Percentiles rank a stretch among this genome's conserved stretches.
Conservation (phyloP, 164 flowering plant species). For the Taxillus chinensis region DNA sequence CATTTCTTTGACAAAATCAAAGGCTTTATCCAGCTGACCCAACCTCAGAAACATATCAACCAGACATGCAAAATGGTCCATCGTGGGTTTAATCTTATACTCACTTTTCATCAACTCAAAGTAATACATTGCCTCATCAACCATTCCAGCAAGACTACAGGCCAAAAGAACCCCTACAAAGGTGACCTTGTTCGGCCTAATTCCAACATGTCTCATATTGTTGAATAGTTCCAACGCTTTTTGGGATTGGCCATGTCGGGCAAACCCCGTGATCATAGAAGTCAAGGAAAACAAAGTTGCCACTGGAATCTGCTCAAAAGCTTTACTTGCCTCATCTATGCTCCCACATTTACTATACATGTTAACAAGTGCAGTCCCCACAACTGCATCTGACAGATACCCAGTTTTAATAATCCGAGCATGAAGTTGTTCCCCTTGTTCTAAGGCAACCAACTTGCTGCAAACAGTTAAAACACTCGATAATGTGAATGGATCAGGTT, state of each 20-base stretch:
- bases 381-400: slow-evolving; percentile 64
- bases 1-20: slow-evolving; percentile 52
- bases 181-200: slow-evolving; percentile 68
- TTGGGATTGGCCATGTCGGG: slow-evolving; percentile 54
- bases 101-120: slow-evolving; percentile 66
- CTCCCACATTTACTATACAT: slow-evolving; percentile 69
- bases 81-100: slow-evolving; percentile 54
- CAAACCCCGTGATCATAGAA: slow-evolving; percentile 66
- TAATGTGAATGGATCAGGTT: slow-evolving; percentile 61
- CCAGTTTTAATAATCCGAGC: slow-evolving; percentile 68
- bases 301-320: slow-evolving; percentile 33
- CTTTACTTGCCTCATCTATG: slow-evolving; percentile 36
- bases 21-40: slow-evolving; percentile 67
- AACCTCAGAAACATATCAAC: slow-evolving; percentile 70
- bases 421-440: slow-evolving; percentile 80
- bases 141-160: slow-evolving; percentile 79
- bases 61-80: slow-evolving; percentile 73
- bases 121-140: slow-evolving; percentile 50
- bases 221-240: slow-evolving; percentile 77
- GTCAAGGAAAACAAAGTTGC: slow-evolving; percentile 62
- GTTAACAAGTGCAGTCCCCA: slow-evolving; percentile 66
- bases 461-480: slow-evolving; percentile 66
- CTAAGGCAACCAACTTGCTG: slow-evolving; percentile 50
- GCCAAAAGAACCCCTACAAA: slow-evolving; percentile 82
- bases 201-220: slow-evolving; percentile 74